Evolutionary conservation across 768 basidiomycete genomes (phyloP).

Genomic region (Serendipita sp.): DNA sequence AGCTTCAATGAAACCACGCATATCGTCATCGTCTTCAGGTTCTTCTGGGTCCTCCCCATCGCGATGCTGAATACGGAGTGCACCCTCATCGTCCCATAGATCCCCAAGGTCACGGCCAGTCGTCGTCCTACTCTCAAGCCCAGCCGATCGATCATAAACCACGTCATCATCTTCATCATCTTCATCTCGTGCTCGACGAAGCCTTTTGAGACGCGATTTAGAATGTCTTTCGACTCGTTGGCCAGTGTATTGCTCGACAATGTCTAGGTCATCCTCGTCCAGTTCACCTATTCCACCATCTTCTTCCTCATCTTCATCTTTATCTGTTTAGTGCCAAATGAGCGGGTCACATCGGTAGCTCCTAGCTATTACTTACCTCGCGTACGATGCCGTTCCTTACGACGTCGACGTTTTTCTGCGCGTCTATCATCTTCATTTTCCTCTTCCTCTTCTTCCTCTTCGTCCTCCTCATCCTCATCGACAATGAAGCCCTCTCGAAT

Average conservation of each 20-base stretch:
- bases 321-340: background rate
- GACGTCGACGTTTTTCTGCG: background rate
- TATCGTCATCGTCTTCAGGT: slow-evolving; percentile 9
- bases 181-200: slow-evolving; percentile 58
- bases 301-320: slow-evolving; percentile 13
- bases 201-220: slow-evolving; percentile 54
- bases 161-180: slow-evolving; percentile 34
- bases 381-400: background rate
- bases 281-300: slow-evolving; percentile 20
- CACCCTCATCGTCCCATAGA: slow-evolving; percentile 74
- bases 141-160: slow-evolving; percentile 70
- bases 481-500: slow-evolving; percentile 87
- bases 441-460: slow-evolving; percentile 49
- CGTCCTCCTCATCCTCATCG: slow-evolving; percentile 75
- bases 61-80: background rate
- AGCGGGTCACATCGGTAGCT: background rate
- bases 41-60: background rate
- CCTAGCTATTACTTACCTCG: background rate
- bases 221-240: slow-evolving; percentile 32
- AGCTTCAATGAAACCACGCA: slow-evolving; percentile 27
- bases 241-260: slow-evolving; percentile 73
- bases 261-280: slow-evolving; percentile 79
- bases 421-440: slow-evolving; percentile 38
- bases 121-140: slow-evolving; percentile 28
- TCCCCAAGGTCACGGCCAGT: slow-evolving; percentile 39